phyloP scores from a whole-genome alignment of 495 filamentous ascomycete species.

The Aspergillus cavernicola region DNA sequence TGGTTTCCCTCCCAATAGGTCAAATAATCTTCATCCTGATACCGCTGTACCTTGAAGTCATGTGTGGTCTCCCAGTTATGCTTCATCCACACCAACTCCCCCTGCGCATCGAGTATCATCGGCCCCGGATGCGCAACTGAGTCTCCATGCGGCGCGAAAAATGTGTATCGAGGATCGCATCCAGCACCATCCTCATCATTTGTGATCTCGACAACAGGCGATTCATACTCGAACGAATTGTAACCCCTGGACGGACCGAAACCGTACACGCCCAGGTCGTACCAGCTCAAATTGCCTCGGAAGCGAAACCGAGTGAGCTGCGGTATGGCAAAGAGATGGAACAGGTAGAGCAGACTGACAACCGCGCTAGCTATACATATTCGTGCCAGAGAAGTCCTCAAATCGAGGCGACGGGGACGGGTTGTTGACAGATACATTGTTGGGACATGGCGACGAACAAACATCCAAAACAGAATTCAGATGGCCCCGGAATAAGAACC shows the following conservation, averaged over 20 bases:
- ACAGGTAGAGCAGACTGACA: constrained; percentile 23
- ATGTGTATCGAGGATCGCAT: constrained; percentile 42
- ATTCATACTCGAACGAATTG: constrained; percentile 31
- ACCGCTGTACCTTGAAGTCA: constrained; percentile 44
- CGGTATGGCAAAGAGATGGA: constrained; percentile 26
- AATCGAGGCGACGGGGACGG: not conserved
- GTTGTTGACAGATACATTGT: too few species aligned
- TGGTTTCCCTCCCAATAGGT: constrained; percentile 54
- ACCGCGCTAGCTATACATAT: constrained; percentile 10
- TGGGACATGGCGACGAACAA: not conserved
- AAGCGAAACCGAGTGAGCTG: constrained; percentile 31
- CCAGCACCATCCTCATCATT: constrained; percentile 24
- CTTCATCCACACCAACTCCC: constrained; percentile 44
- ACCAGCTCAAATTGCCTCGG: constrained; percentile 29
- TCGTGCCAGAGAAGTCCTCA: constrained; percentile 19
- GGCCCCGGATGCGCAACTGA: constrained; percentile 40
- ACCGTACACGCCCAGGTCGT: constrained; percentile 35
- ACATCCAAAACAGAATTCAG: not conserved
- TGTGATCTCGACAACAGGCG: constrained; percentile 30
- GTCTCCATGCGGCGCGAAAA: constrained; percentile 42
- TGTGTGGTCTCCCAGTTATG: constrained; percentile 39
- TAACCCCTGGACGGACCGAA: constrained; percentile 33
- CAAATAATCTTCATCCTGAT: constrained; percentile 43
- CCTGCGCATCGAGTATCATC: constrained; percentile 44
- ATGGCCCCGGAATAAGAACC: too few species aligned